Percentiles rank a stretch among this genome's conserved stretches.
These are phyloP conservation scores for Stemphylium vesicarium DNA, from an alignment of 2,329 filamentous ascomycete genomes.

Conservation along the genomic window DNA sequence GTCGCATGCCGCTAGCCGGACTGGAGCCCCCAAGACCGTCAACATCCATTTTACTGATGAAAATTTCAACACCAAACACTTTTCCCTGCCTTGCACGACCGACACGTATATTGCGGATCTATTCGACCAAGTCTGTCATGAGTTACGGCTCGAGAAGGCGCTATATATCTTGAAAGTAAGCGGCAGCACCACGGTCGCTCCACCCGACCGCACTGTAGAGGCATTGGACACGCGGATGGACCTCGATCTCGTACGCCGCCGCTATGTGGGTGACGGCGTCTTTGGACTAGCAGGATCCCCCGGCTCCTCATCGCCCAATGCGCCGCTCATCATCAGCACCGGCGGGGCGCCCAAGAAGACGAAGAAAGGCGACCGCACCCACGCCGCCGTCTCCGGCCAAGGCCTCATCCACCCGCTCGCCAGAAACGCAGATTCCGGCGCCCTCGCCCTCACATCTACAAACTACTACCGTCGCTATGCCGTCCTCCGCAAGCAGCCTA, in stretches of 20 bases:
- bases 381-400: constrained; percentile 58
- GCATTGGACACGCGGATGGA: constrained; percentile 77
- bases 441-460: constrained; percentile 47
- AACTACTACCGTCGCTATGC: constrained; percentile 73
- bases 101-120: constrained; percentile 85
- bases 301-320: constrained; percentile 72
- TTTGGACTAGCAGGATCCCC: constrained; percentile 73
- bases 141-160: constrained; percentile 78
- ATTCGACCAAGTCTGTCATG: constrained; percentile 77
- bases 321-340: constrained; percentile 63
- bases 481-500: constrained; percentile 81
- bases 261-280: constrained; percentile 76
- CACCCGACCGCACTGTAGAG: constrained; percentile 78
- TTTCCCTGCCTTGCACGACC: constrained; percentile 77
- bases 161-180: constrained; percentile 80
- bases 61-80: constrained; percentile 71
- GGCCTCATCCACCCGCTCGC: constrained; percentile 66
- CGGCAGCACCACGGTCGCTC: constrained; percentile 74
- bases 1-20: constrained; percentile 59
- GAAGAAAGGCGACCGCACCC: constrained; percentile 61
- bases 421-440: constrained; percentile 58
- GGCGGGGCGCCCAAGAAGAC: constrained; percentile 58
- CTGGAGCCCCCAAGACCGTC: constrained; percentile 73
- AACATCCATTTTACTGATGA: constrained; percentile 75
- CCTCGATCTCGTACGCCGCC: constrained; percentile 75